Conservation (phyloP, 176 grass and related monocot species). For the Oryza meridionalis region DNA sequence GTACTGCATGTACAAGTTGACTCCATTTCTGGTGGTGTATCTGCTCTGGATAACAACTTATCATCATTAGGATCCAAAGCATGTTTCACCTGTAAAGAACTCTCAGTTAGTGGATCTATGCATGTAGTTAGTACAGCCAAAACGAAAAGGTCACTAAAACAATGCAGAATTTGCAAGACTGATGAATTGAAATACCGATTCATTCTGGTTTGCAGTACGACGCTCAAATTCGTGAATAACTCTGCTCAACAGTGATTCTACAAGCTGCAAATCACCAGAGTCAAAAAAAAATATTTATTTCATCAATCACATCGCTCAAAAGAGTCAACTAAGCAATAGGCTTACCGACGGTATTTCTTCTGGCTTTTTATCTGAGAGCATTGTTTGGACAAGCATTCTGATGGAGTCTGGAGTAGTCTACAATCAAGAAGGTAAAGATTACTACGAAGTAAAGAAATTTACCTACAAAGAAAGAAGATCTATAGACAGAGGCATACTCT, state of each 20-base stretch:
- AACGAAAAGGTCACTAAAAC: slow-evolving; percentile 33
- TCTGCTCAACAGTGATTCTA: slow-evolving; percentile 80
- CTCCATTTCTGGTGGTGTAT: slow-evolving; percentile 38
- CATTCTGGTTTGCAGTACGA: slow-evolving; percentile 61
- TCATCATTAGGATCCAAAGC: slow-evolving; percentile 46
- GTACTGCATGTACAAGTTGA: slow-evolving; percentile 35
- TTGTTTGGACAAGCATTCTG: slow-evolving; percentile 64
- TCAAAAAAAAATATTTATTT: slow-evolving; percentile 24
- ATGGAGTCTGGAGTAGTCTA: slow-evolving; percentile 75
- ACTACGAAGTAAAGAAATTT: background rate
- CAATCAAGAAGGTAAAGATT: slow-evolving; percentile 35
- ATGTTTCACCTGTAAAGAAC: slow-evolving; percentile 56
- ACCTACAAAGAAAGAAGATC: slow-evolving; percentile 4
- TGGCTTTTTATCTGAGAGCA: slow-evolving; percentile 80
- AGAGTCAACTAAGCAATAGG: slow-evolving; percentile 23
- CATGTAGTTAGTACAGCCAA: slow-evolving; percentile 11
- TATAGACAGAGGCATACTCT: slow-evolving; percentile 55
- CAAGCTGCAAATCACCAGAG: slow-evolving; percentile 57
- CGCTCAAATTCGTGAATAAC: slow-evolving; percentile 81
- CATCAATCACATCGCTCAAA: slow-evolving; percentile 21
- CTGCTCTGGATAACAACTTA: slow-evolving; percentile 46
- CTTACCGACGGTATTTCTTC: slow-evolving; percentile 87
- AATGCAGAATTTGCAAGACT: background rate
- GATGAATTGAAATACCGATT: slow-evolving; percentile 52
- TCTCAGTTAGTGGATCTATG: slow-evolving; percentile 32